Conservation (phyloP, 345 rosid genomes). For the Garcia nutans region DNA sequence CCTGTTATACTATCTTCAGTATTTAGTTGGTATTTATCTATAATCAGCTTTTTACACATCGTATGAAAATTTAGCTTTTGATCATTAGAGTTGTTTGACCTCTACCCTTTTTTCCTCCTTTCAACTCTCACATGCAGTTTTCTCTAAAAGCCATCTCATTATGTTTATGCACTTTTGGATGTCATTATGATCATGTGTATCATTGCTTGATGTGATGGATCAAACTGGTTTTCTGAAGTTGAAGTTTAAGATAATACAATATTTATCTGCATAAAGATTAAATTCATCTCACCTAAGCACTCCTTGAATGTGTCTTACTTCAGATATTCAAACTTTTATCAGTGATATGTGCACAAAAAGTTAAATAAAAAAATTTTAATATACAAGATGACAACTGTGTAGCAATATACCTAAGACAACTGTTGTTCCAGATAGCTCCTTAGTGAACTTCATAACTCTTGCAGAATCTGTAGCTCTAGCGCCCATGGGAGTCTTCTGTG, state of each 20-base stretch:
- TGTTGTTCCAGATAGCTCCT: constrained; percentile 70
- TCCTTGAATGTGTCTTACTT: too few relatives aligned
- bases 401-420: constrained; percentile 64
- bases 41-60: background rate
- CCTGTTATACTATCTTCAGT: background rate
- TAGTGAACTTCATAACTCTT: constrained; percentile 80
- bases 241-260: background rate
- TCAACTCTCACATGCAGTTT: background rate
- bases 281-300: background rate
- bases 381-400: background rate
- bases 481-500: constrained; percentile 54
- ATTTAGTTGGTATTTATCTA: background rate
- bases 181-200: background rate
- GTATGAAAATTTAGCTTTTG: background rate
- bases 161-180: background rate
- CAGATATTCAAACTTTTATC: background rate
- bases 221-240: background rate
- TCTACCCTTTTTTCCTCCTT: background rate
- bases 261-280: background rate
- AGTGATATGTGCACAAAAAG: background rate
- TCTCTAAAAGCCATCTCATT: background rate
- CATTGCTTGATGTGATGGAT: background rate
- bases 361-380: background rate
- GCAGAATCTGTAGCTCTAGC: constrained; percentile 87
- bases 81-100: background rate